These are phyloP conservation scores for Jacaranda copaia DNA, from an alignment of 257 asterid genomes.

Conservation along the genomic window DNA sequence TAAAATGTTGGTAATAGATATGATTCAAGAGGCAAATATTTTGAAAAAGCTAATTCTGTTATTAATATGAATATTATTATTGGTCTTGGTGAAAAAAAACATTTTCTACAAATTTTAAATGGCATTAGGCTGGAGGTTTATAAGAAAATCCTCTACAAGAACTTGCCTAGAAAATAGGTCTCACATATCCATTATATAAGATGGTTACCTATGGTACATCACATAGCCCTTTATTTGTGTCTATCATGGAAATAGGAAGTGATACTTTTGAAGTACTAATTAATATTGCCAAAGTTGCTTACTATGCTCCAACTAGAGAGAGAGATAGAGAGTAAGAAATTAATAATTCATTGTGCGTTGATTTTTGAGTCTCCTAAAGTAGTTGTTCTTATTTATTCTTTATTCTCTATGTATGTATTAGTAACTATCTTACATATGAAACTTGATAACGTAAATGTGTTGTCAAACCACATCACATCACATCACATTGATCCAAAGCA, in stretches of 20 bases:
- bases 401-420: neutral
- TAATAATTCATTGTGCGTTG: constrained; percentile 4
- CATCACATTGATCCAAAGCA: constrained; percentile 7
- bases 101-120: neutral
- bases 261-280: constrained; percentile 62
- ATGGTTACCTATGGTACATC: constrained; percentile 55
- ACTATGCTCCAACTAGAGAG: constrained; percentile 46
- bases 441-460: neutral
- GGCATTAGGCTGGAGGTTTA: constrained; percentile 74
- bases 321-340: constrained; percentile 65
- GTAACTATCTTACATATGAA: neutral
- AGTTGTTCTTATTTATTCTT: neutral
- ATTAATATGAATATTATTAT: constrained; percentile 27
- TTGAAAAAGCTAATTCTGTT: neutral
- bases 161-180: constrained; percentile 62
- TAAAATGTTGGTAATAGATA: constrained; percentile 51
- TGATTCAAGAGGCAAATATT: constrained; percentile 67
- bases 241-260: constrained; percentile 63
- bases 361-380: too few species aligned
- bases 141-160: constrained; percentile 76
- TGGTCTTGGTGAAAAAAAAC: constrained; percentile 1
- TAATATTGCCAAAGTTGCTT: constrained; percentile 80
- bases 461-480: neutral
- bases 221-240: constrained; percentile 57
- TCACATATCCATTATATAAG: constrained; percentile 58